Evolutionary conservation across 1,284 basidiomycete species (phyloP).

Genomic region (Moesziomyces antarcticus): DNA sequence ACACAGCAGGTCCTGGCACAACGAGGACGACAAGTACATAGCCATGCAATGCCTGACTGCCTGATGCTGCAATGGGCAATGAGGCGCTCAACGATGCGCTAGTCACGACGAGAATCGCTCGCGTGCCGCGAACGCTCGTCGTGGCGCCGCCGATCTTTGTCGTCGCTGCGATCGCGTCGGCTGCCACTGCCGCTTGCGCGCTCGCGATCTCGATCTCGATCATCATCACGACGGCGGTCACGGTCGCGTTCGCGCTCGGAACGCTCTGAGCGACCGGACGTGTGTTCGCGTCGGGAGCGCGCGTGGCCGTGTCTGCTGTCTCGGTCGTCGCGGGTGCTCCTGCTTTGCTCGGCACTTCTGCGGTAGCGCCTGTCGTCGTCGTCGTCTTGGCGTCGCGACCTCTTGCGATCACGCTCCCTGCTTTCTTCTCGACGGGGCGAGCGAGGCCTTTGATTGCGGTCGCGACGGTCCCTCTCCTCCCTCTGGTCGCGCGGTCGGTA

Average conservation of each 20-base stretch:
- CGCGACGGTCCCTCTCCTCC: slow-evolving; percentile 38
- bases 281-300: slow-evolving; percentile 12
- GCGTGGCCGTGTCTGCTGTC: slow-evolving; percentile 17
- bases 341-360: neutral
- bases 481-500: slow-evolving; percentile 22
- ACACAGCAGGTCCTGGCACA: too few species aligned
- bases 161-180: slow-evolving; percentile 4
- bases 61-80: too few species aligned
- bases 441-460: neutral
- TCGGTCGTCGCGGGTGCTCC: neutral
- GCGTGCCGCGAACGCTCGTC: neutral
- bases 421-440: neutral
- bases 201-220: slow-evolving; percentile 1
- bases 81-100: too few species aligned
- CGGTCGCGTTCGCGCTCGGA: slow-evolving; percentile 6
- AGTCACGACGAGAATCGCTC: too few species aligned
- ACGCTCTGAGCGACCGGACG: slow-evolving; percentile 12
- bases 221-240: slow-evolving; percentile 11
- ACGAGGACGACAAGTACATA: too few species aligned
- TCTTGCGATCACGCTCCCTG: slow-evolving; percentile 13
- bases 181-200: too few species aligned
- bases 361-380: slow-evolving; percentile 13
- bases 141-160: slow-evolving; percentile 9
- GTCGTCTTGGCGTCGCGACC: slow-evolving; percentile 11
- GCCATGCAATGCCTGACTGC: too few species aligned